Base-by-base conservation (phyloP, 495 filamentous ascomycete genomes). In the Haplographium delicatum region DNA sequence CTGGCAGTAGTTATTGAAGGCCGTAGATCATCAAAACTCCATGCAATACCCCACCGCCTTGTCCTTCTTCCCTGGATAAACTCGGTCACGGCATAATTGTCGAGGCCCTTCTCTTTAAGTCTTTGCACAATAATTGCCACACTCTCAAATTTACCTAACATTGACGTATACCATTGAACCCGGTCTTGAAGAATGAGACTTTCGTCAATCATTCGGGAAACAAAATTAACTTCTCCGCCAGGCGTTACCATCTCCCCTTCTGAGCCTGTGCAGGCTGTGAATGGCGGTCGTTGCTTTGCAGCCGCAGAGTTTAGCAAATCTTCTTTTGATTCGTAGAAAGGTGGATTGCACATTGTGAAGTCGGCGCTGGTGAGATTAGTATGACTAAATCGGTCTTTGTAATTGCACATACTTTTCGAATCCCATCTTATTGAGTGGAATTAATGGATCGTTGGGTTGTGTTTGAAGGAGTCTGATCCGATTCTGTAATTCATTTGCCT, bases 271-370 rank as follows among this genome's bases (percentile, higher is more conserved):
- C 91, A 96, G 19, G 80, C 78, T 51, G 87, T 86, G 46, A 79
- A 78, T 0, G 93, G 88, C 1, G 81, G 80, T 2, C 76, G 71
- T 6, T 71, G 58, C 62, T 96, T 97, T 24, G 72, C 65, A 19
- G 68, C 57, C 0, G 88, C 85, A 0, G 83, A 81, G 8, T 70
- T 67, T 1, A 76, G 51, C 66, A 96, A 80, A 28, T 94, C 87
- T 10, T 74, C 65, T 15, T 74, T 70, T 3, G 88, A 91, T 18
- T 74, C 58, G 69, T 95, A 96, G 69, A 98, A 98, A 0, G 93
- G 93, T 1, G 93, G 93, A 57, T 98, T 98, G 66, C 83, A 90
- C 82, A 96, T 95, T 39, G 80, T 83, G 61, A 97, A 96, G 63
- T 96, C 87, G 28, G 95, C 73, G 4, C 78, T 84, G 44, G 33